Conservation (phyloP, 163 green algal genomes). For the Scenedesmus sp. region DNA sequence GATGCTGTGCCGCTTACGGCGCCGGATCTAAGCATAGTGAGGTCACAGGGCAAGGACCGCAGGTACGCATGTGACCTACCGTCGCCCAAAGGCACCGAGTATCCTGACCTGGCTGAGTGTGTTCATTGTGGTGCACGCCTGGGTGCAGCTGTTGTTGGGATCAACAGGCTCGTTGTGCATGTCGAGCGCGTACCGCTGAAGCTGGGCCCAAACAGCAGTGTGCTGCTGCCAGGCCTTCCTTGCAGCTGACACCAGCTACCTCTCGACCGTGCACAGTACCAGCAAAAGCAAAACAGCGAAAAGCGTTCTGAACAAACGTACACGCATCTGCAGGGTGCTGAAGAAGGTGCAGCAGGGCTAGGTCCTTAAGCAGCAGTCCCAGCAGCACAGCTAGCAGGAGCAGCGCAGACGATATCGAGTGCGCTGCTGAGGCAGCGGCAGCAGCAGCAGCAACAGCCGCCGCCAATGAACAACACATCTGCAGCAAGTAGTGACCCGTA, state of each 20-base stretch:
- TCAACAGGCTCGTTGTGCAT: not conserved
- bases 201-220: not conserved
- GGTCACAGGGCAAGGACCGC: not conserved
- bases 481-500: not conserved
- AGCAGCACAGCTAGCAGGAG: not conserved
- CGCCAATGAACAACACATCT: not conserved
- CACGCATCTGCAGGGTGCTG: not conserved
- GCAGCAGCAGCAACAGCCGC: not conserved
- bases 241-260: not conserved
- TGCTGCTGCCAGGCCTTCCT: conserved; percentile 8
- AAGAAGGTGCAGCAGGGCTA: not conserved
- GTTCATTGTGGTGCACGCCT: not conserved
- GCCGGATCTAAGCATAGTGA: not conserved
- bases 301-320: not conserved
- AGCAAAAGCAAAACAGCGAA: not conserved
- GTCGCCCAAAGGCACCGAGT: not conserved
- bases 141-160: not conserved
- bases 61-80: not conserved
- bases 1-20: not conserved
- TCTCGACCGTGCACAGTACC: not conserved
- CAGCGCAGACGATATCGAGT: not conserved
- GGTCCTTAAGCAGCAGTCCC: not conserved
- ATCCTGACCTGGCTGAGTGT: not conserved
- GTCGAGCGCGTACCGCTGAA: conserved; percentile 4
- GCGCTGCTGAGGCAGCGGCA: not conserved